Evolutionary conservation across 768 basidiomycete species (phyloP), one percentile per base, ranked within the genome.

Genomic region (Trametes villosa): DNA sequence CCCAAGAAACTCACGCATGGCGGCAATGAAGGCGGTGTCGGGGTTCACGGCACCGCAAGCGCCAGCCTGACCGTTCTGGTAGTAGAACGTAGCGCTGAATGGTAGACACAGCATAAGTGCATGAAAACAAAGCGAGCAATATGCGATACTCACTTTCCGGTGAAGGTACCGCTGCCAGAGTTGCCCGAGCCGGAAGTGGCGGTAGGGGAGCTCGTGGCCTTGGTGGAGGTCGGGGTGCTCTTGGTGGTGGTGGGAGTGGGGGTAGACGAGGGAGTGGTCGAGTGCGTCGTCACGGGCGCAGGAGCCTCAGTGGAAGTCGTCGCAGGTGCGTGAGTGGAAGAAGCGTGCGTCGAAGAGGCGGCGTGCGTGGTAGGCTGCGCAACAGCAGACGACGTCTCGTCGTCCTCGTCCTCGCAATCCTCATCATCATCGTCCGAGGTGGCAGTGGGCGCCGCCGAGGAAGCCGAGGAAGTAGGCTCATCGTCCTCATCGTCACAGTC

Each of bases 31-130:
- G 65, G 77, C 86, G 27, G 15, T 66, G 74, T 96, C 95, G 2
- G 68, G 58, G 79, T 85, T 72, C 33, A 76, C 68, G 30, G 53
- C 64, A 45, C 95, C 96, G 73, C 96, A 97, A 7, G 92, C 90
- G 54, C 95, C 95, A 9, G 90, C 78, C 38, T 79, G 78, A 47
- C 88, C 89, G 47, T 83, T 76, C 79, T 77, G 76, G 59, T 17
- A 56, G 70, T 71, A 76, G 76, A 67, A 83, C 56, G 82, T 83
- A 11, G 76, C 82, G 62, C 73, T 75, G 49, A 38, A 48, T 20
- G 0, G 9, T 8, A 26, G 27, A 8, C 1, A 8, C 15, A 26
- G 27, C 12, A 20, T 52, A 3, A 42, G 38, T 17, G n/a, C 9
- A 22, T 27, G n/a, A n/a, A 12, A 36, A n/a, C 44, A 20, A 33